Percentiles rank a stretch among this genome's conserved stretches.
phyloP scores from a whole-genome alignment of 23 red algal genomes.

The Pyropia haitanensis region DNA sequence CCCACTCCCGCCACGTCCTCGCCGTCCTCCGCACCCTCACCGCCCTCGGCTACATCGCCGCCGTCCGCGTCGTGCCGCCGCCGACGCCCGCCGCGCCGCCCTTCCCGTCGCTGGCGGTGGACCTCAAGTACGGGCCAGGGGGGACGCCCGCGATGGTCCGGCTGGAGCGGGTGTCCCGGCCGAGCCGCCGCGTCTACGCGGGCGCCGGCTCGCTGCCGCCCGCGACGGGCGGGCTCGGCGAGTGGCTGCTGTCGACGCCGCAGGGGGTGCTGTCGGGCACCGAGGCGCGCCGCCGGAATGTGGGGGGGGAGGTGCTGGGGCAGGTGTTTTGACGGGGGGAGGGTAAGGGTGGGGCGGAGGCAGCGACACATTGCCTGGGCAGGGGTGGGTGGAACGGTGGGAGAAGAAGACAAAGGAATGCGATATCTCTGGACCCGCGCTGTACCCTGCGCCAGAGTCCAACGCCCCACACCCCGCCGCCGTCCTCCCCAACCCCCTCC shows the following conservation, averaged over 20 bases:
- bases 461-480: too few species aligned
- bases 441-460: too few species aligned
- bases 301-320: slow-evolving; percentile 49
- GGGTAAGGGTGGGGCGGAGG: too few species aligned
- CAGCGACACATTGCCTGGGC: too few species aligned
- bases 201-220: slow-evolving; percentile 22
- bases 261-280: slow-evolving; percentile 44
- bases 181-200: slow-evolving; percentile 19
- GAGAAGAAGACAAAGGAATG: too few species aligned
- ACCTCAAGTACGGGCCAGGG: slow-evolving; percentile 34
- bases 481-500: too few species aligned
- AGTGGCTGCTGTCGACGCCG: slow-evolving; percentile 37
- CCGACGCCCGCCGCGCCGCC: slow-evolving; percentile 28
- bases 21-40: slow-evolving; percentile 34
- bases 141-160: slow-evolving; percentile 27
- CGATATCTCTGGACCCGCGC: too few species aligned
- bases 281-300: slow-evolving; percentile 28
- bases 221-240: slow-evolving; percentile 33
- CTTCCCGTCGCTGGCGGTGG: slow-evolving; percentile 22
- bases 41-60: slow-evolving; percentile 29
- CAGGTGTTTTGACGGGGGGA: slow-evolving; percentile 28
- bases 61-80: slow-evolving; percentile 31
- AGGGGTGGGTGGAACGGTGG: too few species aligned
- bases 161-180: slow-evolving; percentile 46
- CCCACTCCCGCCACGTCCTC: slow-evolving; percentile 22